Evolutionary conservation across 495 filamentous ascomycete genomes (phyloP).

Genomic region (Trichoderma orchidacearum): DNA sequence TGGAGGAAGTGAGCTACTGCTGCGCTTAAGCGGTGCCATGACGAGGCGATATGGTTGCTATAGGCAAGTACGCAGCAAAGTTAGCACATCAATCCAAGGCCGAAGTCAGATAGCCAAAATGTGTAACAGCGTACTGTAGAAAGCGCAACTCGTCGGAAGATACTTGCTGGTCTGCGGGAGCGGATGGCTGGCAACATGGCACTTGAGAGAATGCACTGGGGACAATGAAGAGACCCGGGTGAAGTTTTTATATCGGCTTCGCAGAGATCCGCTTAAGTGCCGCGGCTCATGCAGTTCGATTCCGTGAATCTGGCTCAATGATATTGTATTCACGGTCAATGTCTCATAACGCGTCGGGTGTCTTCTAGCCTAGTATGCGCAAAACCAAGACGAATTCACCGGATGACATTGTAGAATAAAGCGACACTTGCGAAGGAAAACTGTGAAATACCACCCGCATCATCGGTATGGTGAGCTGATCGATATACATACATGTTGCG

Average conservation of each 20-base stretch:
- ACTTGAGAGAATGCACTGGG: not conserved
- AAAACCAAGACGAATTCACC: no score
- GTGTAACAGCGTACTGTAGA: not conserved
- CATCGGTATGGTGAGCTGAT: not conserved
- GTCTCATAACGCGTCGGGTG: not conserved
- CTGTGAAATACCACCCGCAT: not conserved
- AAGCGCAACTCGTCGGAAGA: constrained; percentile 2
- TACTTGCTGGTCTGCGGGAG: not conserved
- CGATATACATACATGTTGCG: not conserved
- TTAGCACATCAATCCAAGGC: not conserved
- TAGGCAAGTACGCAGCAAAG: not conserved
- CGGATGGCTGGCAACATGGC: not conserved
- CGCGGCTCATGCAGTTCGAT: not conserved
- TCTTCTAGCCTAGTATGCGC: not conserved
- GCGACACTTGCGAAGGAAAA: not conserved
- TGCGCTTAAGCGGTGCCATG: constrained; percentile 41
- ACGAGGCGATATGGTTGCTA: constrained; percentile 19
- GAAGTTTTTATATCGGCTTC: not conserved
- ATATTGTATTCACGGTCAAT: not conserved
- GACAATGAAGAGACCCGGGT: not conserved
- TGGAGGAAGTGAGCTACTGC: constrained; percentile 46
- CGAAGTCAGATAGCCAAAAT: not conserved
- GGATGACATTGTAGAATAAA: no score
- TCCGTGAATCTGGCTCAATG: not conserved
- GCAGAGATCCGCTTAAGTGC: not conserved